These are phyloP conservation scores for Ramaria sp. DNA, from an alignment of 768 basidiomycete species.

Conservation along the genomic window DNA sequence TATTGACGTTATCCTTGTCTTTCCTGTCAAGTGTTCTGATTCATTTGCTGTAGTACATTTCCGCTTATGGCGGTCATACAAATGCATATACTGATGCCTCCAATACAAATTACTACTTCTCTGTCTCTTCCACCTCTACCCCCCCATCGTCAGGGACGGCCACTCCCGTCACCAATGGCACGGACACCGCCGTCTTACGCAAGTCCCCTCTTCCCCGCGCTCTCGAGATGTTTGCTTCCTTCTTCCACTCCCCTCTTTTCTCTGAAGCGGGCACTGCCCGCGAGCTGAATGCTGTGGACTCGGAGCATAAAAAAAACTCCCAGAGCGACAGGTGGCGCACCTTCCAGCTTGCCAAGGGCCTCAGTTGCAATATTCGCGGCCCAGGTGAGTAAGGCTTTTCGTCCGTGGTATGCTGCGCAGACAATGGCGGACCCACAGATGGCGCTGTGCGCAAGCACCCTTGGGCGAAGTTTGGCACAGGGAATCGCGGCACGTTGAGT, in stretches of 20 bases:
- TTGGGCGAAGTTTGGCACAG: constrained; percentile 38
- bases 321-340: constrained; percentile 37
- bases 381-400: background rate
- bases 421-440: background rate
- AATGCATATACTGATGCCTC: constrained; percentile 44
- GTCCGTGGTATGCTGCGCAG: background rate
- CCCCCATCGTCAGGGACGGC: constrained; percentile 1
- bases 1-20: background rate
- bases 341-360: constrained; percentile 37
- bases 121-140: constrained; percentile 13
- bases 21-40: background rate
- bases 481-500: constrained; percentile 26
- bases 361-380: constrained; percentile 16
- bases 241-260: constrained; percentile 45
- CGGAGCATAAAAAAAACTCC: constrained; percentile 44
- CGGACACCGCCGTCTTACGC: background rate
- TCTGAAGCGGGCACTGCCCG: constrained; percentile 28
- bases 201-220: constrained; percentile 19
- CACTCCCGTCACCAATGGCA: background rate
- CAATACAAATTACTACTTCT: constrained; percentile 33
- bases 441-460: constrained; percentile 21
- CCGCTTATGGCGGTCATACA: constrained; percentile 32
- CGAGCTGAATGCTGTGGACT: constrained; percentile 46
- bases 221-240: constrained; percentile 30
- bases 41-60: constrained; percentile 16